These are phyloP conservation scores for Fusarium newnesense DNA, from an alignment of 2,329 filamentous ascomycete species.

Conservation along the genomic window DNA sequence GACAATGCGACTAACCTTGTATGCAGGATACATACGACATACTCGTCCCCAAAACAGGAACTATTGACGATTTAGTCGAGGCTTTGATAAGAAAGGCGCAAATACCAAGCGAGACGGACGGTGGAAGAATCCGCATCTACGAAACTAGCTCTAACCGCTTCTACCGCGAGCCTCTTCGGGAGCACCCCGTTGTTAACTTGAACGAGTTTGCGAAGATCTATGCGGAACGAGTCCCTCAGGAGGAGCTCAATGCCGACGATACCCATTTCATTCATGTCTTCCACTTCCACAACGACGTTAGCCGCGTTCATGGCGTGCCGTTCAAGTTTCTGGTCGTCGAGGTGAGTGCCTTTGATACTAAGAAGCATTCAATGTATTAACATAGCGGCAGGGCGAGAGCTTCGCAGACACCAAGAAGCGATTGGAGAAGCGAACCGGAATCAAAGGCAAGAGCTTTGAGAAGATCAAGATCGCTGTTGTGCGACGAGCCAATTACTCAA, in stretches of 20 bases:
- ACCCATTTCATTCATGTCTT: constrained; percentile 79
- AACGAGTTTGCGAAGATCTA: constrained; percentile 87
- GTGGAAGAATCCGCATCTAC: constrained; percentile 79
- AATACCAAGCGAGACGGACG: constrained; percentile 76
- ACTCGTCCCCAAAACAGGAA: constrained; percentile 87
- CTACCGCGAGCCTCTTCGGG: constrained; percentile 77
- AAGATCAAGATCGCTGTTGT: constrained; percentile 97
- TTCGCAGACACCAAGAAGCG: constrained; percentile 95
- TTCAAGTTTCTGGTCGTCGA: constrained; percentile 90
- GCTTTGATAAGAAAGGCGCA: constrained; percentile 83
- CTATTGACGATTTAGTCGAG: constrained; percentile 79
- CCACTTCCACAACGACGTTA: constrained; percentile 92
- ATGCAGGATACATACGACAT: constrained; percentile 79
- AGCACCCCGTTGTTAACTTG: constrained; percentile 80
- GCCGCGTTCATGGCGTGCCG: constrained; percentile 84
- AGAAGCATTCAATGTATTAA: neutral
- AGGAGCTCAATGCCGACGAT: constrained; percentile 69
- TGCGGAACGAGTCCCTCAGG: constrained; percentile 82
- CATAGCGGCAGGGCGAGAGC: constrained; percentile 72
- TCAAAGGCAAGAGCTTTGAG: constrained; percentile 98
- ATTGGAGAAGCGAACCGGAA: constrained; percentile 89
- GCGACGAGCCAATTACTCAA: constrained; percentile 76
- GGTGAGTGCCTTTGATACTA: constrained; percentile 59
- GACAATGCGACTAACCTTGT: constrained; percentile 6
- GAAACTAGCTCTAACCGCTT: constrained; percentile 87